Evolutionary conservation across 2,329 filamentous ascomycete genomes (phyloP), one percentile per base, ranked within the genome.

Genomic region (Diaporthe destruens): DNA sequence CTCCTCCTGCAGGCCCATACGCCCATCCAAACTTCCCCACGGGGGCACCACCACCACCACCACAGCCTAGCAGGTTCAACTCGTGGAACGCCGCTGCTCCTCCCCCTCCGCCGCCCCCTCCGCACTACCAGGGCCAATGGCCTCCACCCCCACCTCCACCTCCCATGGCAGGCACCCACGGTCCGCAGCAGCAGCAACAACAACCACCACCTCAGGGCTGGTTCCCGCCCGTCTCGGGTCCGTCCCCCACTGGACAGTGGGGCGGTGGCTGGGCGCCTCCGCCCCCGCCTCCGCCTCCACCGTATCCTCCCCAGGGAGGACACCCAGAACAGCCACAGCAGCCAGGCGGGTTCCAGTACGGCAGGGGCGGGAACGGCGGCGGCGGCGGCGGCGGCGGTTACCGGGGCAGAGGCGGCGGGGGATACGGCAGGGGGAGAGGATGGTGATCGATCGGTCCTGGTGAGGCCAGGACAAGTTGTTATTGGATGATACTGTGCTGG

Each of bases 111-210:
- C 82, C 80, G 0, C 82, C 83, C 12, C 76, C 76, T 18, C 47
- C 47, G 47, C 82, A 82, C 6, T 85, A 83, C 67, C 79, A 81
- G 63, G 84, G 84, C 2, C 80, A 81, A 14, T 86, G 85, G 84
- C 84, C 81, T 9, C 80, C 80, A 8, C 78, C 81, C 4, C 82
- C 82, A 9, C 82, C 84, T 1, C 80, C 80, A 0, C 81, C 80
- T 1, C 79, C 67, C 18, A 34, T 32, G 14, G 36, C 39, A 36
- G 61, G 68, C 69, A 57, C 32, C n/a, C 55, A 59, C n/a, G 44
- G 70, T 7, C 68, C 71, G 25, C 74, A 72, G 12, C 36, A 39
- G 29, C 29, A 29, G 5, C 29, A 39, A 9, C 36, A 39, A 42
- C 70, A 76, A 5, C 51, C 71, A 5, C 51, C 71, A n/a, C 65